A percentile compares a stretch with the other conserved stretches of the same genome.
Evolutionary conservation across 306 rosid species (phyloP).

Genomic region (Cucurbita ficifolia): DNA sequence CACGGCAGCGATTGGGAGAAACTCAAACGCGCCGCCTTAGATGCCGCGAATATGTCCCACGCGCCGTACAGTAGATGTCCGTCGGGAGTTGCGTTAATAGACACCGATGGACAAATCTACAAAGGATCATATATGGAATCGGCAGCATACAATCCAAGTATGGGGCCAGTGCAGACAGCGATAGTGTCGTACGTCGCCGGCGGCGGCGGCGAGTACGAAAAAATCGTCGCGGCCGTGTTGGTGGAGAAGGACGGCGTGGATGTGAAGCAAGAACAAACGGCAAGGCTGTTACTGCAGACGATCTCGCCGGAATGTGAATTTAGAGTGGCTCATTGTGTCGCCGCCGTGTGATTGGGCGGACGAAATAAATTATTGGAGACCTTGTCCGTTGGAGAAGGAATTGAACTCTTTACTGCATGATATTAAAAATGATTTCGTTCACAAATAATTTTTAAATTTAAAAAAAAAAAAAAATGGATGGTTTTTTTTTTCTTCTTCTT

Average conservation of each 20-base stretch:
- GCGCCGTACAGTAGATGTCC: constrained; percentile 82
- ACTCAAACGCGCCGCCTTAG: constrained; percentile 36
- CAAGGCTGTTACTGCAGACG: constrained; percentile 35
- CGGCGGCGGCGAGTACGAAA: constrained; percentile 32
- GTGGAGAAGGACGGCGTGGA: constrained; percentile 52
- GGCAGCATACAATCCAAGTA: constrained; percentile 81
- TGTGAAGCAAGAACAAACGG: constrained; percentile 53
- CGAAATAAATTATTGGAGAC: not conserved
- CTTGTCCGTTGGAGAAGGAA: too few species aligned
- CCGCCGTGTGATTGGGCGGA: not conserved
- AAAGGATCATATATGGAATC: constrained; percentile 75
- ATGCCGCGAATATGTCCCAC: constrained; percentile 62
- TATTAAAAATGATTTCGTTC: not conserved
- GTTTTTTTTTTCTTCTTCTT: not conserved
- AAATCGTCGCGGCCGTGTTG: constrained; percentile 46
- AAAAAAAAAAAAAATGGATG: not conserved
- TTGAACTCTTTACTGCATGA: not conserved
- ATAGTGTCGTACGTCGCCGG: constrained; percentile 56
- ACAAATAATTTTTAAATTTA: too few species aligned
- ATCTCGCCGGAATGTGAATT: constrained; percentile 40
- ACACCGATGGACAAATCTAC: constrained; percentile 27
- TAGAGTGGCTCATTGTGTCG: constrained; percentile 21
- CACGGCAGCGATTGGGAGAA: constrained; percentile 2
- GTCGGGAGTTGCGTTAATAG: constrained; percentile 61
- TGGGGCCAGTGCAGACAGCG: constrained; percentile 75